Percentiles rank a stretch among this genome's conserved stretches.
These are phyloP conservation scores for Chalaropsis ovoidea DNA, from an alignment of 2,329 filamentous ascomycete species.

Conservation along the genomic window DNA sequence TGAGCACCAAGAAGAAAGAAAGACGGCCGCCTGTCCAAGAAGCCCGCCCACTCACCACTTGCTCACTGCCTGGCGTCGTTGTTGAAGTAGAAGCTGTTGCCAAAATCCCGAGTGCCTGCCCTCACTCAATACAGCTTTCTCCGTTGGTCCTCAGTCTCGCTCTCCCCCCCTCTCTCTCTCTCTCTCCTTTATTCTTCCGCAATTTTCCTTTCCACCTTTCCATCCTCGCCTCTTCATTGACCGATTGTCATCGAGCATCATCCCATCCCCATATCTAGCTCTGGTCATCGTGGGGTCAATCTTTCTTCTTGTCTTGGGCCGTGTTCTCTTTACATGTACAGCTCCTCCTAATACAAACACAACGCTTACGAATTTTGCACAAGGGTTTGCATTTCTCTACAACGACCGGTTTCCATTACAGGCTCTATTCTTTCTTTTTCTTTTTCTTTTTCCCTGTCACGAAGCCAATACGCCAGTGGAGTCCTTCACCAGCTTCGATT, in stretches of 20 bases:
- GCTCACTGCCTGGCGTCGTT: slow-evolving; percentile 6
- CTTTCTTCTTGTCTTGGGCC: slow-evolving; percentile 22
- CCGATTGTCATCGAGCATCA: slow-evolving; percentile 13
- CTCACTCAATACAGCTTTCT: slow-evolving; percentile 8
- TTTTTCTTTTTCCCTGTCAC: neutral
- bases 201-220: slow-evolving; percentile 1
- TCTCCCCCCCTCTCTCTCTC: neutral
- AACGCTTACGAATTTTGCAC: slow-evolving; percentile 10
- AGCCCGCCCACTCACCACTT: no score
- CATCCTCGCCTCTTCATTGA: slow-evolving; percentile 13
- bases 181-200: slow-evolving; percentile 9
- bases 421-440: slow-evolving; percentile 10
- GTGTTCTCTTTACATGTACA: slow-evolving; percentile 25
- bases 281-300: slow-evolving; percentile 23
- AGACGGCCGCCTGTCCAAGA: slow-evolving; percentile 17
- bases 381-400: slow-evolving; percentile 10
- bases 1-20: slow-evolving; percentile 14
- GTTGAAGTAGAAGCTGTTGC: slow-evolving; percentile 18
- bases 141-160: slow-evolving; percentile 14
- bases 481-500: slow-evolving; percentile 5
- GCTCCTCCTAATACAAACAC: slow-evolving; percentile 20
- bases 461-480: slow-evolving; percentile 4
- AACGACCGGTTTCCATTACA: neutral
- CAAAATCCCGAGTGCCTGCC: slow-evolving; percentile 22
- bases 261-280: slow-evolving; percentile 21